Evolutionary conservation across 176 grass and related monocot species (phyloP).

Genomic region (Aegilops speltoides): DNA sequence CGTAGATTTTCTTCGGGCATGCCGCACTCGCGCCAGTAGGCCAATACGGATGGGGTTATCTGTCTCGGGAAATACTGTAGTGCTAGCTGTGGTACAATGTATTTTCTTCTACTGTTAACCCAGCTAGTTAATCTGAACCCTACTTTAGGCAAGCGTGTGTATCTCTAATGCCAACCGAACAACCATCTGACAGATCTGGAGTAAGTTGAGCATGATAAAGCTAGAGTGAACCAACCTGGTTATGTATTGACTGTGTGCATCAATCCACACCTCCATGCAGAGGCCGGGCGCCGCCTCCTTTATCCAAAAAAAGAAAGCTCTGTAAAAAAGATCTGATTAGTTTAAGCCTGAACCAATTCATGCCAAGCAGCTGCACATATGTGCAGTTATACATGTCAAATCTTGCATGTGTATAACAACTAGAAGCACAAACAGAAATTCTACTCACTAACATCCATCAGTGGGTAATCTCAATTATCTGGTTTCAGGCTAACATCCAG

Average conservation of each 20-base stretch:
- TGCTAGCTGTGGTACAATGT: neutral
- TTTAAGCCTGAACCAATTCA: neutral
- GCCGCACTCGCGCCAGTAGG: slow-evolving; percentile 24
- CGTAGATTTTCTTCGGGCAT: neutral
- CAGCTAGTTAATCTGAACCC: neutral
- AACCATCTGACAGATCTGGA: neutral
- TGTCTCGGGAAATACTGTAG: neutral
- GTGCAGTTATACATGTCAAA: neutral
- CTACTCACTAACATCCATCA: neutral
- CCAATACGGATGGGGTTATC: neutral
- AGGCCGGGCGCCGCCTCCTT: neutral
- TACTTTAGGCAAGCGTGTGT: neutral
- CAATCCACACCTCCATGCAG: neutral
- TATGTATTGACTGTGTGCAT: neutral
- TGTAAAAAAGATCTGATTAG: neutral
- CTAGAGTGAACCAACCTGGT: neutral
- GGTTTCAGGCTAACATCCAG: slow-evolving; percentile 20
- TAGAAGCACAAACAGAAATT: neutral
- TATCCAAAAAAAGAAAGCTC: neutral
- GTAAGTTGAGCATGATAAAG: neutral
- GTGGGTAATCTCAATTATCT: slow-evolving; percentile 7
- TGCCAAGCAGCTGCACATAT: neutral
- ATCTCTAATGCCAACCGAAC: neutral
- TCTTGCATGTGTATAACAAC: neutral
- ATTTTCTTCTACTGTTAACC: neutral